Base-by-base conservation (phyloP, 768 basidiomycete species). In the Leucocoprinus birnbaumii region DNA sequence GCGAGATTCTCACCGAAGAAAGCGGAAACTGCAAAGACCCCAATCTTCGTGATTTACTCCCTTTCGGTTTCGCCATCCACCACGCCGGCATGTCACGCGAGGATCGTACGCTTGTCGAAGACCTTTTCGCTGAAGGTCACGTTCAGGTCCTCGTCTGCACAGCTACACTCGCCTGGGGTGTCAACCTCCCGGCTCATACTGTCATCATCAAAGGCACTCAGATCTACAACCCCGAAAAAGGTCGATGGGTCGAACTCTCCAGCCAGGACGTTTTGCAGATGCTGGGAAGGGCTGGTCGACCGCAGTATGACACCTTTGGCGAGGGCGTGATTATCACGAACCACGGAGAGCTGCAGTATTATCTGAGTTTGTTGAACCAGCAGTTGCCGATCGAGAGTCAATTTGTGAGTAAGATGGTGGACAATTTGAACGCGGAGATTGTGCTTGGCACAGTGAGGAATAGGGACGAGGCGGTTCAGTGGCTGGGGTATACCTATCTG, bases 141-240 rank as follows among this genome's bases (percentile, higher is more conserved):
- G 79, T 99, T 26, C 94, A 96, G 66, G 95, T 98, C 0, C 78
- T 99, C 22, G 93, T 97, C 42, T 97, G 93, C 67, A 99, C 97
- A 0, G 97, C 97, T 3, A 98, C 96, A 2, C 86, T 99, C 35
- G 97, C 97, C 0, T 99, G 97, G 97, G 97, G 96, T 75, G 96
- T 99, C 71, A 99, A 99, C 66, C 75, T 98, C 0, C 97, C 97
- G 2, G 96, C 95, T 1, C 97, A 98, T 60, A 89, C 93, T 7
- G 47, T 98, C 71, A 94, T 98, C 74, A 98, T 99, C 79, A 99
- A 98, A 68, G 97, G 97, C n/a, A 98, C 97, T 0, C 95, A 98
- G 72, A 95, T 98, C 58, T 99, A 98, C 73, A 98, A 97, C 69
- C 97, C 97, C 0, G 95, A 97, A 71, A 97, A 98, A 72, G 97